phyloP scores from a whole-genome alignment of 371 early-diverging fungal species.

The Catenaria anguillulae region DNA sequence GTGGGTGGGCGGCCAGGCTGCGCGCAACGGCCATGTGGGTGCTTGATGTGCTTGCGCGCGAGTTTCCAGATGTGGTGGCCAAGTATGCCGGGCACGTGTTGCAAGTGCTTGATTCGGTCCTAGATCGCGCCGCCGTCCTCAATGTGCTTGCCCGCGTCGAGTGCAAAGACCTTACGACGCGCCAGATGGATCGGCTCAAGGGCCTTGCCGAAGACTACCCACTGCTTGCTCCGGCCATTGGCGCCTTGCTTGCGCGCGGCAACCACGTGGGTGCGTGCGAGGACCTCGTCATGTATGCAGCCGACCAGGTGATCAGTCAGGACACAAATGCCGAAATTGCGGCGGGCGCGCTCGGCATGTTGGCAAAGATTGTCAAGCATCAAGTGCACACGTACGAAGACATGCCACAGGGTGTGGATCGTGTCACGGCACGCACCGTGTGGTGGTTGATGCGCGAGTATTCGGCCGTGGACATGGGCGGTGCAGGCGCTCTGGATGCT shows the following conservation, averaged over 20 bases:
- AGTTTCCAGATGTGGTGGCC: not conserved
- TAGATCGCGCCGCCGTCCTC: not conserved
- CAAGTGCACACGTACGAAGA: not conserved
- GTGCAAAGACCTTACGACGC: not conserved
- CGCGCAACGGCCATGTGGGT: conserved; percentile 25
- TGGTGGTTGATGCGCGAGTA: too few species aligned
- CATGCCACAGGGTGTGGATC: not conserved
- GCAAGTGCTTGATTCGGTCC: too few species aligned
- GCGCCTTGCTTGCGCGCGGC: not conserved
- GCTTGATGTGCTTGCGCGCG: conserved; percentile 14
- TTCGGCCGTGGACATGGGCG: not conserved
- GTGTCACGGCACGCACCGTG: not conserved
- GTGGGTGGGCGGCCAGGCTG: not conserved
- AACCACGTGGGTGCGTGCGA: not conserved
- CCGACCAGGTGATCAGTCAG: not conserved
- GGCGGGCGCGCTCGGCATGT: not conserved
- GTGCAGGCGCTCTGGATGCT: too few species aligned
- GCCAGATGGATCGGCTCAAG: not conserved
- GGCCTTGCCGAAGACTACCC: too few species aligned
- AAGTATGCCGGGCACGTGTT: too few species aligned
- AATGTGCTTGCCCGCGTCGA: not conserved
- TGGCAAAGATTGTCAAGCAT: not conserved
- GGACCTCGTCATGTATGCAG: not conserved
- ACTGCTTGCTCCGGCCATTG: not conserved
- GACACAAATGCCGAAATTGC: too few species aligned